Evolutionary conservation across 2,329 filamentous ascomycete genomes (phyloP), one percentile per base, ranked within the genome.

Genomic region (Beauveria bassiana): DNA sequence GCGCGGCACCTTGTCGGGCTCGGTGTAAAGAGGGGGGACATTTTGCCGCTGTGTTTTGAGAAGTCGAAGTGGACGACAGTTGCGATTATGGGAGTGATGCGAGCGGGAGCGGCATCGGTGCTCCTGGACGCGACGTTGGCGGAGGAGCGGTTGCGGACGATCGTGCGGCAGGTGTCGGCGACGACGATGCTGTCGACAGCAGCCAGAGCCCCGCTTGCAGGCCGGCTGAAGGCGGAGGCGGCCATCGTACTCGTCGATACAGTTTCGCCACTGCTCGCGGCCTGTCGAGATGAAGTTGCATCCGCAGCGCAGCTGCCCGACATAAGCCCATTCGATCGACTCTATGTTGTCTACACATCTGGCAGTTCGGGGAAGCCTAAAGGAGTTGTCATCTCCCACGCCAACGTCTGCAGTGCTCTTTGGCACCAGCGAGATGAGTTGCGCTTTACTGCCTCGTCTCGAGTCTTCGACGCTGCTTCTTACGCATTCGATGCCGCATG

Each of bases 21-120:
- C 4, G 64, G 58, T 3, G 26, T 60, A 6, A 10, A 24, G 38
- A 28, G 31, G 10, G 55, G 34, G 1, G 40, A 34, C 10, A 42
- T 49, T 10, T 61, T 3, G 52, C 64, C 34, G 1, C 42, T 73
- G 0, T 70, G 66, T 42, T 68, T 70, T 18, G 68, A 71, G n/a
- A 73, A 72, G 51, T 71, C 68, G 0, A 59, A 59, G 2, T 68
- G 65, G 66, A 66, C 68, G 2, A 57, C 69, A 1, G 67, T 73
- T 1, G 65, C 67, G 3, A 70, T 73, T 60, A 53, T 74, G 0
- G 72, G 65, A 0, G 64, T 73, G 6, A 67, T 72, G 54, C 72
- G 71, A 55, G 63, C 72, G 0, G 73, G 73, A 2, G 72, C 67
- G 2, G 72, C 69, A 0, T 73, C 72, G 22, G 69, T 71, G 1